Conservation (phyloP, 2,329 filamentous ascomycete species). For the Ustilaginoidea virens region DNA sequence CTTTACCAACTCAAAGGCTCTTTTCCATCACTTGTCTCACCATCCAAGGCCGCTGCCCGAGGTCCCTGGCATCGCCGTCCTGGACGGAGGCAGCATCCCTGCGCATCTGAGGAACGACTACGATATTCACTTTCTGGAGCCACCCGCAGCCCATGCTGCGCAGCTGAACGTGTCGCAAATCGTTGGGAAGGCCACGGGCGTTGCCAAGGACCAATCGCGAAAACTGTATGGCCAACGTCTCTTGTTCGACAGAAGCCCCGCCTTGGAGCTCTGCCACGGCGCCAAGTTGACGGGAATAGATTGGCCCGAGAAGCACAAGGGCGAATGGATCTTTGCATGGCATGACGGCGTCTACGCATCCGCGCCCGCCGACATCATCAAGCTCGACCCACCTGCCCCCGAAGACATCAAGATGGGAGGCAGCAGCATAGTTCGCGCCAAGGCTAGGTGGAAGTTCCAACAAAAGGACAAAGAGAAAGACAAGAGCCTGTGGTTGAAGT, state of each 20-base stretch:
- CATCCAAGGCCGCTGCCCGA: slow-evolving; percentile 37
- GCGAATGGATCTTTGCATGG: slow-evolving; percentile 43
- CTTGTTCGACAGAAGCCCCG: slow-evolving; percentile 27
- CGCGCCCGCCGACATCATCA: slow-evolving; percentile 32
- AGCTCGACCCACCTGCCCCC: slow-evolving; percentile 29
- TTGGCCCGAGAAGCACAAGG: slow-evolving; percentile 34
- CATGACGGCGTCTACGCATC: slow-evolving; percentile 36
- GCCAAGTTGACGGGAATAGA: slow-evolving; percentile 33
- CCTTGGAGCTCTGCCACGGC: slow-evolving; percentile 30
- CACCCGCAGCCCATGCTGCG: slow-evolving; percentile 25
- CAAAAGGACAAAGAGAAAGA: slow-evolving; percentile 28
- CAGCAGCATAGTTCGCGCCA: slow-evolving; percentile 30
- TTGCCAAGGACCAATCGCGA: slow-evolving; percentile 31
- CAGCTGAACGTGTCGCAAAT: slow-evolving; percentile 25
- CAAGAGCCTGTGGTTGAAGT: slow-evolving; percentile 35
- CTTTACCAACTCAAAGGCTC: slow-evolving; percentile 35
- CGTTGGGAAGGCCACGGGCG: slow-evolving; percentile 25
- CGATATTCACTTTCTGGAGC: slow-evolving; percentile 32
- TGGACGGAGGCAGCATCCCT: slow-evolving; percentile 28
- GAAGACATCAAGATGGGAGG: slow-evolving; percentile 30
- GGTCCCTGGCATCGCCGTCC: slow-evolving; percentile 30
- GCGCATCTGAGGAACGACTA: slow-evolving; percentile 29
- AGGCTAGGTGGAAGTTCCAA: slow-evolving; percentile 37
- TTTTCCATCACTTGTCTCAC: slow-evolving; percentile 36
- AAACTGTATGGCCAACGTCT: slow-evolving; percentile 29